Conservation (phyloP, 2,329 filamentous ascomycete species). For the Sporothrix pallida region DNA sequence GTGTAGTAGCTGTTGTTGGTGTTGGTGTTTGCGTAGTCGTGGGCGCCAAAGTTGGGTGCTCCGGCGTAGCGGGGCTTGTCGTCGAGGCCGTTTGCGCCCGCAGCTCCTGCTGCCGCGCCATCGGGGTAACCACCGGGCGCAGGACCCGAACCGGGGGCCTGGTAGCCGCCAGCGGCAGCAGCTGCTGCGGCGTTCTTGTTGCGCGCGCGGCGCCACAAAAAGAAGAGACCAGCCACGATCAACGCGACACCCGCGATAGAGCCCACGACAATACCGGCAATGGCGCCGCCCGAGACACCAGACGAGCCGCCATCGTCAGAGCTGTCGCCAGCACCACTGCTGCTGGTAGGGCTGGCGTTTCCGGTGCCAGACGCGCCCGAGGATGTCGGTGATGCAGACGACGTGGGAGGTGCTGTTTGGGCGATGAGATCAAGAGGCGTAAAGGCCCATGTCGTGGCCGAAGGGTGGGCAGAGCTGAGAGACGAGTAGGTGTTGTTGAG, state of each 20-base stretch:
- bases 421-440: conserved; percentile 33
- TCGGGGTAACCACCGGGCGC: background rate
- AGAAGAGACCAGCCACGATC: conserved; percentile 26
- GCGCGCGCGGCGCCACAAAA: conserved; percentile 30
- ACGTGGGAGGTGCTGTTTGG: conserved; percentile 25
- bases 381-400: conserved; percentile 14
- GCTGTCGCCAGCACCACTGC: background rate
- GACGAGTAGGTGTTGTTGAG: conserved; percentile 37
- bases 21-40: conserved; percentile 15
- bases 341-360: background rate
- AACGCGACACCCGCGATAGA: conserved; percentile 30
- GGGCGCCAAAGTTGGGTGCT: conserved; percentile 2
- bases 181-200: conserved; percentile 15
- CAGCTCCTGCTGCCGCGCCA: background rate
- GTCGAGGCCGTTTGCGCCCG: conserved; percentile 8
- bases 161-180: background rate
- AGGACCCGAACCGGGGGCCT: conserved; percentile 14
- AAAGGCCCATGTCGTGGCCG: conserved; percentile 35
- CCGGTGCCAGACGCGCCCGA: background rate
- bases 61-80: conserved; percentile 26
- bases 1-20: conserved; percentile 19
- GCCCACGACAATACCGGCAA: conserved; percentile 34
- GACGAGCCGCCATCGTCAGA: background rate
- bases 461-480: conserved; percentile 34
- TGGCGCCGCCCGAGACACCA: conserved; percentile 28